Base-by-base conservation (phyloP, 2,329 filamentous ascomycete species). In the Pseudocercospora pini-densiflorae region DNA sequence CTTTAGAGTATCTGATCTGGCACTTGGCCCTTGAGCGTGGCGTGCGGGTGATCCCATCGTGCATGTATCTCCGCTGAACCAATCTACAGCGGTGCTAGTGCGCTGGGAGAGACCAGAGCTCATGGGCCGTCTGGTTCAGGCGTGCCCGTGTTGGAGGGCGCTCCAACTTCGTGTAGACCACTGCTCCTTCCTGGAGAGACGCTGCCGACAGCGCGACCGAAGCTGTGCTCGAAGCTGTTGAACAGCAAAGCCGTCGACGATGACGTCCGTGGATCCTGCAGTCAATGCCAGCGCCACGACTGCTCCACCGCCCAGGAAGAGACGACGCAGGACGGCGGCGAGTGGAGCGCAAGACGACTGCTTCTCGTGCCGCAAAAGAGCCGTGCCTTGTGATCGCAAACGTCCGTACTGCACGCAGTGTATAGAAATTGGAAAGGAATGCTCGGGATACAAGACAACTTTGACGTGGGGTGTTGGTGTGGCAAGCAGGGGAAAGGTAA, bases 391-490 rank as follows among this genome's bases (percentile, higher is more conserved):
- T 83, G 94, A 98, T 81, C 89, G 94, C 73, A 89, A 93, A 77
- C 88, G 94, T 74, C 94, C 94, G 8, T 98, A 97, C 81, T 98
- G 95, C 82, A 93, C 93, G 53, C 94, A 93, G 81, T 99, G 94
- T 79, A 87, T 98, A 69, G 92, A 97, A 73, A 86, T 93, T 70
- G 94, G 93, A 71, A 93, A 93, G 78, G 93, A 97, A 77, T 98
- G 94, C 82, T 93, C 92, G 29, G 94, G 94, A 66, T 98, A 98
- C 85, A 96, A 96, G 82, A 98, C 94, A 16, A 94, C 94, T 73
- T 85, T 98, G 80, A 98, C 94, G 55, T 98, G 94, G 94, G 93
- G 93, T 49, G 92, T 97, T 57, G 94, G 94, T 60, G 94, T 98
- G 66, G 94, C 94, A 64, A 97, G 94, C 81, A 90, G 94, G 75